These are phyloP conservation scores for Trichoderma afroharzianum DNA, from an alignment of 2,329 filamentous ascomycete species.

Conservation along the genomic window DNA sequence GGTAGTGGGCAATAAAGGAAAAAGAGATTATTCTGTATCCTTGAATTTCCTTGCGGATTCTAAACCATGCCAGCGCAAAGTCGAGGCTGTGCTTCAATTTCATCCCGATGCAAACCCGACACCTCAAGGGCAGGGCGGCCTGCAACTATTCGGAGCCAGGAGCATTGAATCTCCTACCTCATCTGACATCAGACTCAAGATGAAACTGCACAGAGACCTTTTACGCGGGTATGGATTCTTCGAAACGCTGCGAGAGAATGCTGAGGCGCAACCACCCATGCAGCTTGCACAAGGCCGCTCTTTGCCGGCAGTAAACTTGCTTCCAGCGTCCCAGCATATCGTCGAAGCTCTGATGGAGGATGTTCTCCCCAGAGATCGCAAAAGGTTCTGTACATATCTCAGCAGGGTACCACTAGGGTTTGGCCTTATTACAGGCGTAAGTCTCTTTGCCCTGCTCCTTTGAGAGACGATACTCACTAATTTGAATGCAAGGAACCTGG, in stretches of 20 bases:
- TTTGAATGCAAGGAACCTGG: conserved; percentile 17
- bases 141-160: neutral
- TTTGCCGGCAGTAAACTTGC: conserved; percentile 1
- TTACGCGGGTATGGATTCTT: conserved; percentile 16
- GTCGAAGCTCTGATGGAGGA: conserved; percentile 7
- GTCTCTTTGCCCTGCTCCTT: neutral
- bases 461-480: neutral
- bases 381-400: conserved; percentile 19
- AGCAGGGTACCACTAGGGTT: conserved; percentile 14
- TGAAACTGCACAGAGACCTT: conserved; percentile 15
- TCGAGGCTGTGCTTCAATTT: conserved; percentile 1
- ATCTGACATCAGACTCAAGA: neutral
- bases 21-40: neutral
- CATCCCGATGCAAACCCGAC: neutral
- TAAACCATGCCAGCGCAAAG: neutral
- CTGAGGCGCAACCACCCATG: neutral
- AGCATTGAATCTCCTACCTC: neutral
- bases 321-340: neutral
- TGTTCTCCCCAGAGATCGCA: neutral
- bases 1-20: neutral
- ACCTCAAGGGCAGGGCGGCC: neutral
- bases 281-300: neutral
- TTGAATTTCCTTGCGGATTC: neutral
- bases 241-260: neutral
- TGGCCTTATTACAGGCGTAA: conserved; percentile 19